Evolutionary conservation across 352 stramenopile species (phyloP), one percentile per base, ranked within the genome.

Genomic region (Globisporangium alternatum): DNA sequence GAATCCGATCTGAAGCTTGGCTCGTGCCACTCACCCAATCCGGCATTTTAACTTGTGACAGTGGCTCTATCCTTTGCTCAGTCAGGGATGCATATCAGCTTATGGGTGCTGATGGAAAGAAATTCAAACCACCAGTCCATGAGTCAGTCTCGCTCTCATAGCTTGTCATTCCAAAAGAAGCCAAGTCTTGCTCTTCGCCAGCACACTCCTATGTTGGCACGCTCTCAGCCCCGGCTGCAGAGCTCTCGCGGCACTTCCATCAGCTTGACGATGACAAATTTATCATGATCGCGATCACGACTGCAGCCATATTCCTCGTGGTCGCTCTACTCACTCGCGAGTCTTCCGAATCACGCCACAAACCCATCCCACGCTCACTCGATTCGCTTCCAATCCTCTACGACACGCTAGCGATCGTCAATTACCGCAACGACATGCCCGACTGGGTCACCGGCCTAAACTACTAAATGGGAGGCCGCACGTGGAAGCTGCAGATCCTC

Each of bases 401-500:
- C 62, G 67, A 66, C 65, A 71, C 53, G 53, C 44, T 73, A 43
- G 59, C 62, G 56, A 68, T 66, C 53, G 33, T 43, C 62, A 67
- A 13, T 52, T 71, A 79, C 19, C 54, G 55, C 13, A 45, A 70
- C 2, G 33, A 58, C 10, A 60, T 74, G 17, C 71, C 76, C 61
- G 72, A 79, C 35, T 82, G 71, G 74, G 35, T 76, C 48, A 41
- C 62, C 17, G 60, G 52, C 17, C 59, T 68, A 39, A 48, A 28
- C 19, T 64, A 74, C 57, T 51, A 65, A 35, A 64, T 68, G 63
- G 70, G 72, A 6, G 60, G 61, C 1, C 62, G 47, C 47, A 53
- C 71, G 7, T 81, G 70, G 72, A 17, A 69, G 54, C 64, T 80
- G 17, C 47, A 71, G 30, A 66, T 80, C 7, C 30, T 73, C 0